Base-by-base conservation (phyloP, 257 asterid species). In the Fraxinus cuspidata region DNA sequence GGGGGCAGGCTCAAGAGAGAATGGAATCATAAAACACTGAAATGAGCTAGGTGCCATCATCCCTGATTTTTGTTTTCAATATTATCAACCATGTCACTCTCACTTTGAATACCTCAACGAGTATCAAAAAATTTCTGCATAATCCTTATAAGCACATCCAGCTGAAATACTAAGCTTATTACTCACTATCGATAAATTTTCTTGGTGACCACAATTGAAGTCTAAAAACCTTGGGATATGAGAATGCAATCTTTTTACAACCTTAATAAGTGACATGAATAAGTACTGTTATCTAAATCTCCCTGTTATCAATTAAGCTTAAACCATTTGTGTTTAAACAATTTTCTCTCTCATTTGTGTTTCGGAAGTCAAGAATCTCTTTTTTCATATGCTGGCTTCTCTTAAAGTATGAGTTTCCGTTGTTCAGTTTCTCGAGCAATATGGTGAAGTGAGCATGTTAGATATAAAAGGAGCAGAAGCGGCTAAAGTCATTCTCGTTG, bases 391-490 rank as follows among this genome's bases (percentile, higher is more conserved):
- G 79, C 38, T 3, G 7, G 51, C 37, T 76, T 37, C 37, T 40
- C 32, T 35, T 74, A 35, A 42, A 23, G 75, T 70, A 47, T 27
- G 4, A 63, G 5, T 71, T 34, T 53, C 66, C 58, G 60, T 21
- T 72, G 38, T 42, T 73, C 88, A 95, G 99, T 27, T 91, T 79
- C 96, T 95, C 73, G 99, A 95, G 88, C 97, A 88, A 84, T 95
- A 91, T 81, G 98, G 98, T 58, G 99, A 95, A 88, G 92, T 95
- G 75, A 95, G 98, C 84, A 95, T 95, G 99, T 84, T 95, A 88
- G 99, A 95, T 86, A 89, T 95, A 78, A 95, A 95, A 87, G 99
- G 99, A 82, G 98, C 98, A 37, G 99, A 95, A 35, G 99, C 99
- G 78, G 78, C 97, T 77, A 95, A 95, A 86, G 94, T 86, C 32